phyloP scores from a whole-genome alignment of 257 asterid species.

The Gentiana macrophylla region DNA sequence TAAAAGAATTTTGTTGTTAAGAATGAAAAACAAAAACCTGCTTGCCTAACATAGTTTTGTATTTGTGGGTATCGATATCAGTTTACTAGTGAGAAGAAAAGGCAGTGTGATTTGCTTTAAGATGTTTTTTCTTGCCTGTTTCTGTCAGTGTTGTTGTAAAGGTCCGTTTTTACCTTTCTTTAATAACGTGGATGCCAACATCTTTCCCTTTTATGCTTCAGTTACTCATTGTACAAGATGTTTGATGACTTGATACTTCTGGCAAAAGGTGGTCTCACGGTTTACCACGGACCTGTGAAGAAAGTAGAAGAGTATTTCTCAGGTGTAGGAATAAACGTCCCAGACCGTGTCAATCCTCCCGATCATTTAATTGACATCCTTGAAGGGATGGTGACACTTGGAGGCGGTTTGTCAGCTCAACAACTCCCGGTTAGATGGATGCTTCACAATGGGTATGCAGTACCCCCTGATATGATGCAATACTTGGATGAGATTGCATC shows the following conservation, averaged over 20 bases:
- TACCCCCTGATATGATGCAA: conserved; percentile 91
- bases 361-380: conserved; percentile 88
- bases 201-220: conserved; percentile 29
- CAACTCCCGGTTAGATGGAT: conserved; percentile 97
- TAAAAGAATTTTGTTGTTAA: too few species aligned
- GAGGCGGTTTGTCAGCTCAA: conserved; percentile 47
- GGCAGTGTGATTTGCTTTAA: background rate
- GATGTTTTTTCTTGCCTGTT: background rate
- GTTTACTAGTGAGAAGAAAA: too few species aligned
- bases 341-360: conserved; percentile 88
- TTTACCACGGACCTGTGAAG: conserved; percentile 82
- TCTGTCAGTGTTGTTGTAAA: background rate
- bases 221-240: conserved; percentile 89
- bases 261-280: conserved; percentile 92
- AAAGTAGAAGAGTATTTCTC: conserved; percentile 83
- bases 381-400: conserved; percentile 74
- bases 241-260: conserved; percentile 86
- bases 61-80: too few species aligned
- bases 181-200: conserved; percentile 8
- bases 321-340: conserved; percentile 61
- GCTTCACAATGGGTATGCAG: conserved; percentile 94
- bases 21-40: too few species aligned
- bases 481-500: conserved; percentile 63
- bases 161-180: background rate
- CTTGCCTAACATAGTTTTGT: too few species aligned